Conservation (phyloP, 768 basidiomycete genomes). For the Boletales sp. region DNA sequence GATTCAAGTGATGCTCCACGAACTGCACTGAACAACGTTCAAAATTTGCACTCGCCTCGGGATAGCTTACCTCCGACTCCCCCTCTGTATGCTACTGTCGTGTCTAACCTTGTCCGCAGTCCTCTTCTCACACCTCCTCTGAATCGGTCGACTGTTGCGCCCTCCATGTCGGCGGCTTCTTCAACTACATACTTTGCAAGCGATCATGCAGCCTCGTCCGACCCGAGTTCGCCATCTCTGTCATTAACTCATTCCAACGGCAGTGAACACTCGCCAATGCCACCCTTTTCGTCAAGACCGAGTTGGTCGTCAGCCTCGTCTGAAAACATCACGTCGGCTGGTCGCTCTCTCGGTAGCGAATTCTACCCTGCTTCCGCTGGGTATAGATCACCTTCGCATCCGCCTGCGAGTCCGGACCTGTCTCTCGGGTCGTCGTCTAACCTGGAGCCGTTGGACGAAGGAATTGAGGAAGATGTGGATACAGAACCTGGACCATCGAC, state of each 20-base stretch:
- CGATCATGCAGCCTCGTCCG: constrained; percentile 13
- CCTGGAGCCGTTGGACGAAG: constrained; percentile 17
- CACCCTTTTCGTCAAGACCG: constrained; percentile 13
- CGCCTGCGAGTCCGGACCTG: constrained; percentile 22
- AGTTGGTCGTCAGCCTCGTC: constrained; percentile 27
- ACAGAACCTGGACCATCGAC: constrained; percentile 11
- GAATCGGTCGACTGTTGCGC: constrained; percentile 4
- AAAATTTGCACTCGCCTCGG: not conserved
- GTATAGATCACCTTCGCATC: constrained; percentile 15
- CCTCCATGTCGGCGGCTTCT: constrained; percentile 4
- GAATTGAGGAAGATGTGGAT: constrained; percentile 13
- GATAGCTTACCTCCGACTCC: constrained; percentile 13
- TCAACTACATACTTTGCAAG: constrained; percentile 6
- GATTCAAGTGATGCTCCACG: constrained; percentile 3
- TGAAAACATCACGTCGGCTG: constrained; percentile 13
- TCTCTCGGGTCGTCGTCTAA: constrained; percentile 15
- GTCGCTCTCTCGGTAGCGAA: constrained; percentile 17
- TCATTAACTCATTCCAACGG: constrained; percentile 14
- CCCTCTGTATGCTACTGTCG: constrained; percentile 23
- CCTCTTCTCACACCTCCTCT: constrained; percentile 9
- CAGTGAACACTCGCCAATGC: constrained; percentile 13
- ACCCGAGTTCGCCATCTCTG: constrained; percentile 12
- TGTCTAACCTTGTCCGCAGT: constrained; percentile 19
- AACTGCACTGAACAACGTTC: constrained; percentile 5
- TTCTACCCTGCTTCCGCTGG: constrained; percentile 6